Evolutionary conservation across 352 stramenopile species (phyloP).

Genomic region (Pythium myriotylum): DNA sequence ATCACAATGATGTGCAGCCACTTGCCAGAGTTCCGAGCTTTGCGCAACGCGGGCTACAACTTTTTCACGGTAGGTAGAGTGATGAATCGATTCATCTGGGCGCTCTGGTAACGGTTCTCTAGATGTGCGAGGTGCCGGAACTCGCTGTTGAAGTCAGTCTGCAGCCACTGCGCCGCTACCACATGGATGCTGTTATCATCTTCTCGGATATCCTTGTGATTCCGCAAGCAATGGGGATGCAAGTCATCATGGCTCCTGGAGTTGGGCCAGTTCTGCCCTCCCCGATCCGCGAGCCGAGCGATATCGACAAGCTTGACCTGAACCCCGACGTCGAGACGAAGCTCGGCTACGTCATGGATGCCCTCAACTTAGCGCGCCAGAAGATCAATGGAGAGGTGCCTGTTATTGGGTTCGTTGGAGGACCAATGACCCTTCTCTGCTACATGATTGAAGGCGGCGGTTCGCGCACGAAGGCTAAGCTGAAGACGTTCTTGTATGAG

Average conservation of each 20-base stretch:
- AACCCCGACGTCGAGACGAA: slow-evolving; percentile 91
- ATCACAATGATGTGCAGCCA: slow-evolving; percentile 42
- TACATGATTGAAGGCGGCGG: slow-evolving; percentile 98
- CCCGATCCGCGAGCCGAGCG: slow-evolving; percentile 80
- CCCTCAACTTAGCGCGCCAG: slow-evolving; percentile 92
- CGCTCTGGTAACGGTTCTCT: too few species aligned
- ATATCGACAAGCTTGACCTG: slow-evolving; percentile 91
- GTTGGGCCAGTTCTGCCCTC: slow-evolving; percentile 87
- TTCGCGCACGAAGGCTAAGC: slow-evolving; percentile 94
- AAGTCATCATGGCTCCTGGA: slow-evolving; percentile 95
- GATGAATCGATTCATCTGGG: too few species aligned
- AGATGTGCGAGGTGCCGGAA: slow-evolving; percentile 87
- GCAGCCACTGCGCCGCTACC: slow-evolving; percentile 93
- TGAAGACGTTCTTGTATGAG: slow-evolving; percentile 95
- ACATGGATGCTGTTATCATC: slow-evolving; percentile 98
- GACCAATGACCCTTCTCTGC: slow-evolving; percentile 96
- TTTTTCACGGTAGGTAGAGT: slow-evolving; percentile 80
- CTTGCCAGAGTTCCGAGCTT: slow-evolving; percentile 85
- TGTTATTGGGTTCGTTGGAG: slow-evolving; percentile 98
- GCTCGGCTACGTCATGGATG: slow-evolving; percentile 95
- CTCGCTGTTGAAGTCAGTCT: slow-evolving; percentile 96
- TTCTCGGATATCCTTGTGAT: slow-evolving; percentile 99
- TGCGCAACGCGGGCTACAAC: slow-evolving; percentile 82
- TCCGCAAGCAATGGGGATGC: slow-evolving; percentile 95
- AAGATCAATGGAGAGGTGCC: slow-evolving; percentile 91